Conservation (phyloP, 2,329 filamentous ascomycete genomes). For the Penicillium nordicum region DNA sequence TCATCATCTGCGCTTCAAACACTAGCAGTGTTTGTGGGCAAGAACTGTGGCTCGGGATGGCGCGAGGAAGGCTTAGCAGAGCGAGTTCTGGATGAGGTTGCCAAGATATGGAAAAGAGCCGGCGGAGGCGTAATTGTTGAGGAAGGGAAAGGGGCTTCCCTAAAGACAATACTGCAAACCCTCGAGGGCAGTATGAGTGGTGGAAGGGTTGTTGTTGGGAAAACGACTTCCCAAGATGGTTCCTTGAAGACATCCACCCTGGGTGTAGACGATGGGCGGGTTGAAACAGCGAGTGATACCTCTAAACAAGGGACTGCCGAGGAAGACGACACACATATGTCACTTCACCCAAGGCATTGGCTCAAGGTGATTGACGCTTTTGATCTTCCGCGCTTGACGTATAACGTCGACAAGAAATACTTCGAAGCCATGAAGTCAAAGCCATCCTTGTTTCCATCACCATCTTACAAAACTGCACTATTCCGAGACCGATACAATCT, state of each 20-base stretch:
- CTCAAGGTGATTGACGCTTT: conserved; percentile 79
- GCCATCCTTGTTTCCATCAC: conserved; percentile 69
- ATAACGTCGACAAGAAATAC: conserved; percentile 68
- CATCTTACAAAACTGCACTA: conserved; percentile 75
- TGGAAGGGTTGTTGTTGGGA: conserved; percentile 56
- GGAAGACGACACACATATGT: conserved; percentile 58
- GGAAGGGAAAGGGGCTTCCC: conserved; percentile 61
- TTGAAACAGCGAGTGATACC: conserved; percentile 50
- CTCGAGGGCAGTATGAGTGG: conserved; percentile 86
- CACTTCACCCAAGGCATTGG: conserved; percentile 73
- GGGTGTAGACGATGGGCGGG: conserved; percentile 41
- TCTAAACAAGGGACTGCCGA: conserved; percentile 48
- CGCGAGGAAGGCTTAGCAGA: conserved; percentile 91
- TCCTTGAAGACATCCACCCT: conserved; percentile 36
- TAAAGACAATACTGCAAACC: conserved; percentile 78
- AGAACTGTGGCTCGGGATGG: conserved; percentile 94
- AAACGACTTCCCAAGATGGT: conserved; percentile 30
- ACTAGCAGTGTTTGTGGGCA: conserved; percentile 83
- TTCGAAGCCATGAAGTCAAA: conserved; percentile 71
- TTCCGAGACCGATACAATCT: conserved; percentile 91
- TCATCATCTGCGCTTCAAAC: conserved; percentile 81
- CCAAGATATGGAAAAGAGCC: conserved; percentile 84
- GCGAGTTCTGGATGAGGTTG: conserved; percentile 85
- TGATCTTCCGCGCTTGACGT: conserved; percentile 65
- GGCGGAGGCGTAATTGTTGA: conserved; percentile 90